Evolutionary conservation across 1,284 basidiomycete species (phyloP).

Genomic region (Lentinula novae-zelandiae): DNA sequence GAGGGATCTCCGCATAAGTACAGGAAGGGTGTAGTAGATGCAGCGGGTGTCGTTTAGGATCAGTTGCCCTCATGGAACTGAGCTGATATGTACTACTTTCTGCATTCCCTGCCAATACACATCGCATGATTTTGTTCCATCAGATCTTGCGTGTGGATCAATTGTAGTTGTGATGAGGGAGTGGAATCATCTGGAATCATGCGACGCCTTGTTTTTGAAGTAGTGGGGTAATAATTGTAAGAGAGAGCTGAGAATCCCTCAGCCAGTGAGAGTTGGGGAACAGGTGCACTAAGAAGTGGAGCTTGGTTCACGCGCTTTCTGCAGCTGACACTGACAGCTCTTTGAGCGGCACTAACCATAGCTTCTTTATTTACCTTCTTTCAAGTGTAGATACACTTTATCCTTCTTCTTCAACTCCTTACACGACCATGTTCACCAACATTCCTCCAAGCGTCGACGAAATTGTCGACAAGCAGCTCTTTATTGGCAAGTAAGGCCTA

Average conservation of each 20-base stretch:
- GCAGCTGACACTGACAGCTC: neutral
- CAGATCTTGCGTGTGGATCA: no score
- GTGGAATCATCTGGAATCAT: no score
- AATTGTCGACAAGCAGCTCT: constrained; percentile 32
- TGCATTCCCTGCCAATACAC: no score
- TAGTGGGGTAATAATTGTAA: no score
- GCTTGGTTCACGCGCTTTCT: neutral
- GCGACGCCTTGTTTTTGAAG: no score
- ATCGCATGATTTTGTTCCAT: no score
- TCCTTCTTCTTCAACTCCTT: neutral
- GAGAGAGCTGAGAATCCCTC: no score
- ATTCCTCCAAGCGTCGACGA: constrained; percentile 20
- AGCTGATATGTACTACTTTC: neutral
- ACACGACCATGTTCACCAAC: constrained; percentile 1
- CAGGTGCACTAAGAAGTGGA: neutral
- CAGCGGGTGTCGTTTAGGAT: neutral
- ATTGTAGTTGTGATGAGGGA: no score
- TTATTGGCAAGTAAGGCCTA: constrained; percentile 37
- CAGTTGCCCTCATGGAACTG: no score
- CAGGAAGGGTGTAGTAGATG: neutral
- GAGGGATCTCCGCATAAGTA: neutral
- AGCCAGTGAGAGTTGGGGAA: neutral
- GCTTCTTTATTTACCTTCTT: neutral
- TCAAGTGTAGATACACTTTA: neutral
- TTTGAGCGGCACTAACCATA: neutral